These are phyloP conservation scores for Trichoderma brevicompactum DNA, from an alignment of 2,329 filamentous ascomycete genomes.

Conservation along the genomic window DNA sequence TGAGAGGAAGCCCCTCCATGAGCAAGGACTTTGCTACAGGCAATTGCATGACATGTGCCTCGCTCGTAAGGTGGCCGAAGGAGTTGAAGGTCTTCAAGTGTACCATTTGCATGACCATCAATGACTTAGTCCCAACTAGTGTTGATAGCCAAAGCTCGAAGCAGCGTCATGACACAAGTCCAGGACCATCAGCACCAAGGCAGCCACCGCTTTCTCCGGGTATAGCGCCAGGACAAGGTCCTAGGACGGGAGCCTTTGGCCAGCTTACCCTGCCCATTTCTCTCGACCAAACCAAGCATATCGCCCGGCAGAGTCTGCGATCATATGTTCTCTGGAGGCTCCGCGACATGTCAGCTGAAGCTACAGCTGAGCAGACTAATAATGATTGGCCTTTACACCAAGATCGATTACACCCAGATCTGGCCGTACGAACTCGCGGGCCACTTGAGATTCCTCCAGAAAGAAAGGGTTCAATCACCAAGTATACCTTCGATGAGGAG, in stretches of 20 bases:
- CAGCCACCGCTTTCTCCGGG: slow-evolving; percentile 19
- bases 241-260: slow-evolving; percentile 22
- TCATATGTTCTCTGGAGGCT: slow-evolving; percentile 40
- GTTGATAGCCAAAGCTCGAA: slow-evolving; percentile 35
- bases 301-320: slow-evolving; percentile 43
- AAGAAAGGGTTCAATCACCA: slow-evolving; percentile 26
- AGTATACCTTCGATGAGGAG: slow-evolving; percentile 46
- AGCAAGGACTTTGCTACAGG: slow-evolving; percentile 68
- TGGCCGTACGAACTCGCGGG: slow-evolving; percentile 11
- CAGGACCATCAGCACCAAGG: slow-evolving; percentile 18
- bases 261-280: slow-evolving; percentile 41
- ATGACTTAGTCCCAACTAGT: slow-evolving; percentile 62
- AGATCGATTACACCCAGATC: slow-evolving; percentile 26
- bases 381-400: slow-evolving; percentile 19
- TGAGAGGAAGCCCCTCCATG: slow-evolving; percentile 41
- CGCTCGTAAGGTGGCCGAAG: slow-evolving; percentile 77
- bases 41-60: slow-evolving; percentile 85
- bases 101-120: slow-evolving; percentile 82
- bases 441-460: slow-evolving; percentile 2
- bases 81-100: slow-evolving; percentile 77
- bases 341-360: slow-evolving; percentile 10
- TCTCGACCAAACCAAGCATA: slow-evolving; percentile 41
- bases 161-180: slow-evolving; percentile 34
- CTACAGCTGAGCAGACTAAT: slow-evolving; percentile 28
- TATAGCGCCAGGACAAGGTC: slow-evolving; percentile 20